Base-by-base conservation (phyloP, 495 filamentous ascomycete species). In the Penicillium ochrochloron region DNA sequence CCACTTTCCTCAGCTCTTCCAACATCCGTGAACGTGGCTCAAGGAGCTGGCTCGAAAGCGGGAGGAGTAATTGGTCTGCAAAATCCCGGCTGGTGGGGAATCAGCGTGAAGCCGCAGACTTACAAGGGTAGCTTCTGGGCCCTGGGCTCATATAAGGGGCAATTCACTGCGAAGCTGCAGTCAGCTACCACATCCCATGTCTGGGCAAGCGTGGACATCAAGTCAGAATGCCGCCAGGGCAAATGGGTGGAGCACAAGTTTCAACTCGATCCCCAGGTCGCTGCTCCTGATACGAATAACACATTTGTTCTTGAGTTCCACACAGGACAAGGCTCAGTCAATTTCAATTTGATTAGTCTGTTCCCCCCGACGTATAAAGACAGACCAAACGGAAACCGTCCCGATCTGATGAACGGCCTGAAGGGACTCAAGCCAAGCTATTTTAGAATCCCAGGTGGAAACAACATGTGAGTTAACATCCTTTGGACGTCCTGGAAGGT, bases 1-100 rank as follows among this genome's bases (percentile, higher is more conserved):
- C 48, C 48, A 52, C 27, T 52, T 3, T 52, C 48, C 48, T 27
- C 12, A 11, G 48, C 48, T 25, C 48, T 52, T 27, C 48, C 23
- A 27, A 27, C 23, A 25, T 27, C 23, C 23, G 23, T 52, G 48
- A 27, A 52, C 48, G 48, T 52, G 23, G 48, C 48, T 23, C 48
- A 25, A 15, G 48, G 21, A 29, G 27, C 23, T 31, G 23, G 48
- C 48, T 52, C 48, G 5, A 44, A 7, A 44, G 41, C 41, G 17
- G 41, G 41, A 44, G 48, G 48, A 25, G 12, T 25, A 15, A 52
- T 52, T 11, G 48, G 48, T 27, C 27, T 52, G 12, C 23, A 25
- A 52, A 88, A 88, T 61, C 72, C 78, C 29, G 86, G 86, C 1
- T 88, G 78, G 68, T 88, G 85, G 85, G 86, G 86, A 33, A 85